Evolutionary conservation across 1,139 yeast species (phyloP).

Genomic region (Candida tetrigidarum): DNA sequence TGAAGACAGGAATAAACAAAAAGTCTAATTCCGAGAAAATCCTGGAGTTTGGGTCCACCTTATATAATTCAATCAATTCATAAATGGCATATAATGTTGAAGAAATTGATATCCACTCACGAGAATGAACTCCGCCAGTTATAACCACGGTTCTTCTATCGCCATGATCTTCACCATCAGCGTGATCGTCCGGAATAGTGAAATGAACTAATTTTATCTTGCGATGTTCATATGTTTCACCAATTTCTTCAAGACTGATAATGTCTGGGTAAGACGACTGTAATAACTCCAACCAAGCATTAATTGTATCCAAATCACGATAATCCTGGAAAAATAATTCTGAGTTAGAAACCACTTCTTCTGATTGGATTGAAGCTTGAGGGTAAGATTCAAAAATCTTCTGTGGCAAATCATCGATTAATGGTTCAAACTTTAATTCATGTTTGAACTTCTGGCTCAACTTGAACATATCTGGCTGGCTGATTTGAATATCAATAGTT

Average conservation of each 20-base stretch:
- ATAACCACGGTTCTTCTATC: slow-evolving; percentile 71
- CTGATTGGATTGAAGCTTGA: slow-evolving; percentile 18
- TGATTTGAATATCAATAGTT: slow-evolving; percentile 41
- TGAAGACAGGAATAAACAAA: slow-evolving; percentile 77
- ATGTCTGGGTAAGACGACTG: slow-evolving; percentile 59
- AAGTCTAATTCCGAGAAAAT: slow-evolving; percentile 60
- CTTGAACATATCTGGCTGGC: slow-evolving; percentile 24
- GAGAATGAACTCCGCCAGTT: slow-evolving; percentile 85
- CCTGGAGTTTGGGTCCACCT: slow-evolving; percentile 37
- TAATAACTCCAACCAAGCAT: slow-evolving; percentile 71
- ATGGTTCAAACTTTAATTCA: slow-evolving; percentile 29
- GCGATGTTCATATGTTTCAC: slow-evolving; percentile 75
- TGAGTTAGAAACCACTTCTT: slow-evolving; percentile 25
- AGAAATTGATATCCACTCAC: slow-evolving; percentile 88
- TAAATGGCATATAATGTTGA: slow-evolving; percentile 67
- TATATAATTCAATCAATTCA: slow-evolving; percentile 57
- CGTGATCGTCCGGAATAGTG: slow-evolving; percentile 38
- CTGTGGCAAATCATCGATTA: slow-evolving; percentile 63
- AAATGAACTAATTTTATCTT: slow-evolving; percentile 69
- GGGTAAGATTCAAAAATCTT: slow-evolving; percentile 61
- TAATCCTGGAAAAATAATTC: slow-evolving; percentile 71
- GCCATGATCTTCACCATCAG: slow-evolving; percentile 43
- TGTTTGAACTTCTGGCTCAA: slow-evolving; percentile 25
- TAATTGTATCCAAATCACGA: slow-evolving; percentile 68
- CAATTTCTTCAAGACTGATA: slow-evolving; percentile 65